These are phyloP conservation scores for Colletotrichum sansevieriae DNA, from an alignment of 2,329 filamentous ascomycete species.

Conservation along the genomic window DNA sequence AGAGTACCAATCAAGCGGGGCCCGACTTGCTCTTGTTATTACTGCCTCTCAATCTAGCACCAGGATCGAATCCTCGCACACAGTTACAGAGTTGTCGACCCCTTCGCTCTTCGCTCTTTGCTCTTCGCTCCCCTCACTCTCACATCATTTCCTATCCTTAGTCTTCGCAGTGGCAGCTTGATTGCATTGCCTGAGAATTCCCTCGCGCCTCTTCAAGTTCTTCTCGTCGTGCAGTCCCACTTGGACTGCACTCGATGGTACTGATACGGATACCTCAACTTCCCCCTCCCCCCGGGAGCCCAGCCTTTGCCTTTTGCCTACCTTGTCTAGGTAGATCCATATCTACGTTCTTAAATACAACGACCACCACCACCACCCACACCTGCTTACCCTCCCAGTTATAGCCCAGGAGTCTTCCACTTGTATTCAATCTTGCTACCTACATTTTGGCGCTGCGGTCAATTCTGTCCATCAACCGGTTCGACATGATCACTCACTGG, in stretches of 20 bases:
- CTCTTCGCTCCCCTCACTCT: neutral
- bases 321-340: conserved; percentile 19
- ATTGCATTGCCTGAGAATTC: too few species aligned
- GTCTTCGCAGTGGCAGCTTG: too few species aligned
- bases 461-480: neutral
- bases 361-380: conserved; percentile 13
- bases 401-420: neutral
- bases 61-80: neutral
- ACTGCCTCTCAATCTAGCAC: neutral
- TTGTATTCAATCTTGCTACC: neutral
- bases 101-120: too few species aligned
- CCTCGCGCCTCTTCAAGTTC: too few species aligned
- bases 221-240: conserved; percentile 1
- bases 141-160: neutral
- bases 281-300: neutral
- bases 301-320: neutral
- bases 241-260: neutral
- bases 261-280: conserved; percentile 17
- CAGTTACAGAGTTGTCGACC: too few species aligned
- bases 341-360: conserved; percentile 32
- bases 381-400: neutral
- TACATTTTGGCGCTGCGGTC: neutral
- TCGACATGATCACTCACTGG: conserved; percentile 18
- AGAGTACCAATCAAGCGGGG: conserved; percentile 12
- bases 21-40: neutral